Base-by-base conservation (phyloP, 192 early-diverging fungal species). In the Gigaspora rosea region DNA sequence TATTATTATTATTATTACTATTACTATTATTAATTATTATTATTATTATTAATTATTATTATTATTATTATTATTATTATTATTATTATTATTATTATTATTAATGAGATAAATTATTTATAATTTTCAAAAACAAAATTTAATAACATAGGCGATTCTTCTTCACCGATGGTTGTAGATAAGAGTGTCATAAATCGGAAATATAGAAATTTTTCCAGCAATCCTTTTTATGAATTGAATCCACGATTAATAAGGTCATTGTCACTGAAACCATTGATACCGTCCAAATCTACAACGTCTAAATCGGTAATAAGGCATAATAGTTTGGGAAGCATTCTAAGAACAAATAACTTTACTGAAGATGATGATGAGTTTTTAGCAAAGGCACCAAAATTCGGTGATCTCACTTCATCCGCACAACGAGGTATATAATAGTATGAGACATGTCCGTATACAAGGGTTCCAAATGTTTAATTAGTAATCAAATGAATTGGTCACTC, bases 301-400 rank as follows among this genome's bases (percentile, higher is more conserved):
- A 22, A 27, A 47, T 4, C 32, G 52, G 52, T 56, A 11, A 56
- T 56, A 18, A n/a, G 52, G 15, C 52, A 56, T 4, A 56, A 5
- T n/a, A n/a, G 9, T 52, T 13, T 56, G 52, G 15, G 11, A 13
- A 61, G 59, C 20, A 41, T 15, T 7, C 8, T n/a, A 11, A 56
- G 10, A 56, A 56, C 32, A 18, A 20, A 73, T 61, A 73, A 11
- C 52, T 47, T 20, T 73, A 61, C 51, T 73, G 71, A 59, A 10
- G 20, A 61, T 47, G 63, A 56, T 70, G 50, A 69, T 66, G 48
- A 33, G 59, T 57, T 69, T 65, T 66, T 66, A 48, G 9, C 64
- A 66, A 10, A 18, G 2, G n/a, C n/a, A 3, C 46, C 64, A 66
- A 66, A 10, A 9, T 66, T 66, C 2, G 41, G 41, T 1, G 9